Conservation (phyloP, 78 protist genomes). For the Emiliania huxleyi region DNA sequence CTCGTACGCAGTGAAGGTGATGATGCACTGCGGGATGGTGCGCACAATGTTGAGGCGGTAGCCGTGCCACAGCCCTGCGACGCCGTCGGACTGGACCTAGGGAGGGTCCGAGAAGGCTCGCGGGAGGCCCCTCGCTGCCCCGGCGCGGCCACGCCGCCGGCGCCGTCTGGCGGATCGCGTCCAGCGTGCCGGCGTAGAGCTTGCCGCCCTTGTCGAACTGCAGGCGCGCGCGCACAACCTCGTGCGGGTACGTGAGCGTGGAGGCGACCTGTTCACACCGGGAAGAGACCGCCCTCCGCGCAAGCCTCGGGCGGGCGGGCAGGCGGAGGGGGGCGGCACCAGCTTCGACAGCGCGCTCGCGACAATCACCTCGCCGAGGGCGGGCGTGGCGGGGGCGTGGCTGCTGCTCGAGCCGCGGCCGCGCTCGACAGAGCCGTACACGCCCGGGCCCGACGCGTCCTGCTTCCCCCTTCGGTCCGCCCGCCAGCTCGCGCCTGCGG, state of each 20-base stretch:
- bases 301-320: no score
- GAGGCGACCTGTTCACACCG: no score
- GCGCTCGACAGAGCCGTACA: no score
- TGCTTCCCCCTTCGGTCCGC: background rate
- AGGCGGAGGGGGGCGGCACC: no score
- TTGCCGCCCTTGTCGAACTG: background rate
- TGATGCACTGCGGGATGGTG: background rate
- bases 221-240: background rate
- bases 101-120: no score
- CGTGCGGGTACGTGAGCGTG: background rate
- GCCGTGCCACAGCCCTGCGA: background rate
- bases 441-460: background rate
- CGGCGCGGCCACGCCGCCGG: no score
- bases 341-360: background rate
- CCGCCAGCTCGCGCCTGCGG: no score
- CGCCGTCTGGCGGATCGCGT: background rate
- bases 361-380: background rate
- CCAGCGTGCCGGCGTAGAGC: background rate
- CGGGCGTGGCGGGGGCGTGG: background rate
- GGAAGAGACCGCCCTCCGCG: no score
- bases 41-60: background rate
- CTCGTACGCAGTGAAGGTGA: background rate
- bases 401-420: background rate
- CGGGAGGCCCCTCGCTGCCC: no score
- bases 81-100: background rate